phyloP scores from a whole-genome alignment of 768 basidiomycete species.

The Solioccasus polychromus region DNA sequence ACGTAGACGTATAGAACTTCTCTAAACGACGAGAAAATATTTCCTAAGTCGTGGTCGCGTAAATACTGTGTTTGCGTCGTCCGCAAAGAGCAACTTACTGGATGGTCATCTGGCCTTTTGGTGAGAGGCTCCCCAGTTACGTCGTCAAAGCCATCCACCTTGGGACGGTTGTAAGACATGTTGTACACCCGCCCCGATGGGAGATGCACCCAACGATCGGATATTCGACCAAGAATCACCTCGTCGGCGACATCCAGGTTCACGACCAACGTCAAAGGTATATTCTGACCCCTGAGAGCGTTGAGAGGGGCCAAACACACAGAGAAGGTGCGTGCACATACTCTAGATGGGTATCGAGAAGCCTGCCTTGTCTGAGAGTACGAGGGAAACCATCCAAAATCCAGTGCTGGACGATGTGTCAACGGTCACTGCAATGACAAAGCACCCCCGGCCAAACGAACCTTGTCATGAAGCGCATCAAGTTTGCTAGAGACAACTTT shows the following conservation, averaged over 20 bases:
- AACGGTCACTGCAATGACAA: not conserved
- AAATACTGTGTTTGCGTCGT: not conserved
- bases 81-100: slow-evolving; percentile 49
- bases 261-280: slow-evolving; percentile 75
- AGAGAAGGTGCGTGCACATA: slow-evolving; percentile 30
- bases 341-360: slow-evolving; percentile 76
- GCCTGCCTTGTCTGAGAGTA: slow-evolving; percentile 77
- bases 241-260: slow-evolving; percentile 89
- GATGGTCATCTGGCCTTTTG: slow-evolving; percentile 88
- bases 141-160: slow-evolving; percentile 77
- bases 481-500: slow-evolving; percentile 73
- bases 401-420: slow-evolving; percentile 61
- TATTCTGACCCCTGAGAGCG: slow-evolving; percentile 49
- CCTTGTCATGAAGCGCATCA: slow-evolving; percentile 62
- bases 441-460: slow-evolving; percentile 27
- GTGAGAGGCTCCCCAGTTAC: slow-evolving; percentile 83
- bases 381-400: slow-evolving; percentile 92
- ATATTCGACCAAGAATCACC: slow-evolving; percentile 81
- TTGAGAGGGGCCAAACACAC: not conserved
- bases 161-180: slow-evolving; percentile 81
- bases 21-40: slow-evolving; percentile 72
- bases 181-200: slow-evolving; percentile 91
- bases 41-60: slow-evolving; percentile 46
- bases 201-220: slow-evolving; percentile 86
- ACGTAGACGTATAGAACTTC: slow-evolving; percentile 76